Base-by-base conservation (phyloP, 2,329 filamentous ascomycete genomes). In the Fusarium sp. region DNA sequence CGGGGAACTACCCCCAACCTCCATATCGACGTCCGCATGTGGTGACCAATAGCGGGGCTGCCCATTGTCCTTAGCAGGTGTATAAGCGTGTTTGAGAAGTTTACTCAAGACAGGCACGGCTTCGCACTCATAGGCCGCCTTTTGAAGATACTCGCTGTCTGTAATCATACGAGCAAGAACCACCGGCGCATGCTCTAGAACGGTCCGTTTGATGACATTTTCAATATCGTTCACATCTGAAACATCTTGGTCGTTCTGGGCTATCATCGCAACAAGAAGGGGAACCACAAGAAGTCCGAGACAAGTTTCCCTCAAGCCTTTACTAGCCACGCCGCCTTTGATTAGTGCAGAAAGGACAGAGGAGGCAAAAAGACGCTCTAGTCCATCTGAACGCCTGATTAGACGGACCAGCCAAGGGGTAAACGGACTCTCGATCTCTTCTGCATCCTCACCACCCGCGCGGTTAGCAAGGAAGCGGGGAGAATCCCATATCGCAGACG, bases 91-190 rank as follows among this genome's bases (percentile, higher is more conserved):
- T 65, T 84, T 85, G 8, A 89, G 75, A 14, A 87, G 78, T 52
- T 80, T 83, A 55, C 79, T 81, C 32, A 86, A 74, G 3, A 79
- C 77, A 68, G 81, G 82, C 47, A 86, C 79, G 2, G 81, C 84
- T 26, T 81, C 78, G 57, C 83, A 84, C 62, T 97, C 92, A 43
- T 90, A 90, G 1, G 94, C 93, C 37, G 93, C 90, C 72, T 90
- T 92, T 78, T 98, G 95, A 53, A 98, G 83, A 60, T 87, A 85
- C 62, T 91, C 88, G 75, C 90, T 93, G 73, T 96, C 92, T 26
- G 89, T 88, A 19, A 97, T 89, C 39, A 98, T 83, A 45, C 90
- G 88, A 17, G 93, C 92, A 55, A 98, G 83, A 13, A 96, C 86
- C 2, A 88, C 85, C 9, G 94, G 92, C 3, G 92, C 89, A 65